These are phyloP conservation scores for Saccharum spontaneum DNA, from an alignment of 176 grass and related monocot species.

Conservation along the genomic window DNA sequence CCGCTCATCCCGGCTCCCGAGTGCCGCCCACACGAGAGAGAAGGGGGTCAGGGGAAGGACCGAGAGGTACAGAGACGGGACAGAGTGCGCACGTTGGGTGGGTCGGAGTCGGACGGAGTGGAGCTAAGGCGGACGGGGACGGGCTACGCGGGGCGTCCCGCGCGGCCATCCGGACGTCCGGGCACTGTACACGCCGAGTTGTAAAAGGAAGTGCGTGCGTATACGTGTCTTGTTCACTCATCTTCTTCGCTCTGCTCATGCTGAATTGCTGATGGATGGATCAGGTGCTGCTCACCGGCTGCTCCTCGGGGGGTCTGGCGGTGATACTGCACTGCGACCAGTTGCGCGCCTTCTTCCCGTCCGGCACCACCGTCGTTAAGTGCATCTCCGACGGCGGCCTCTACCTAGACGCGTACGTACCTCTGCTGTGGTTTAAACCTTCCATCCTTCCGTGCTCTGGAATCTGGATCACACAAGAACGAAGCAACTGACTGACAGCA, in stretches of 20 bases:
- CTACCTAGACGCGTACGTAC: slow-evolving; percentile 77
- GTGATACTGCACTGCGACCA: slow-evolving; percentile 78
- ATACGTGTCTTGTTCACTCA: neutral
- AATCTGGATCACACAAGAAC: neutral
- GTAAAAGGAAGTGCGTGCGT: no score
- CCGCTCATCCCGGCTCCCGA: no score
- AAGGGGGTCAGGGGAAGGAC: no score
- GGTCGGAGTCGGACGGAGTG: no score
- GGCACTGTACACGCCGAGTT: no score
- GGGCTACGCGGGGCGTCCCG: no score
- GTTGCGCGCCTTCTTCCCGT: slow-evolving; percentile 50
- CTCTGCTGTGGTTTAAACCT: neutral
- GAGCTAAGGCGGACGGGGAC: no score
- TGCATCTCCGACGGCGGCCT: slow-evolving; percentile 83
- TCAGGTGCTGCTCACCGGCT: slow-evolving; percentile 69
- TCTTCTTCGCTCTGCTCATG: neutral
- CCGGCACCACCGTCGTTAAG: slow-evolving; percentile 49
- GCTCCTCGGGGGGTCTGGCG: slow-evolving; percentile 75
- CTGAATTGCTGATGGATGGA: neutral
- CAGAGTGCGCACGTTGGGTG: no score
- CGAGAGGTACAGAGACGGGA: no score
- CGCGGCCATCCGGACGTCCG: no score
- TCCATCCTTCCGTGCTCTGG: neutral
- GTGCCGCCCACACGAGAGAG: no score
- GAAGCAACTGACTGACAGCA: neutral